A percentile compares a stretch with the other conserved stretches of the same genome.
phyloP scores from a whole-genome alignment of 768 basidiomycete species.

The Hydnum rufescens region DNA sequence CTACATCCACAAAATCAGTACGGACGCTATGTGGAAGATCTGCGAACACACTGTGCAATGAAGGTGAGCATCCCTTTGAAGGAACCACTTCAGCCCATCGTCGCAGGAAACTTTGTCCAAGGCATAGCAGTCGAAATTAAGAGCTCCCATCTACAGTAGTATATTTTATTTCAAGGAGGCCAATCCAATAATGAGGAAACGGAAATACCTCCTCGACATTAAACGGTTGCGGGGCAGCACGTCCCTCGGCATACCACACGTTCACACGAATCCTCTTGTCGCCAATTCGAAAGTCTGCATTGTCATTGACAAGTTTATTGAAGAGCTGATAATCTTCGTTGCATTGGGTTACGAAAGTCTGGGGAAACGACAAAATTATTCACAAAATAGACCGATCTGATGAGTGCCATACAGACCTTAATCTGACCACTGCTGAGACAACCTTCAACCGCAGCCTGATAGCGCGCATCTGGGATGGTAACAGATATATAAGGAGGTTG shows the following conservation, averaged over 20 bases:
- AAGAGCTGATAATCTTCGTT: slow-evolving; percentile 61
- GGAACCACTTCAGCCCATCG: slow-evolving; percentile 55
- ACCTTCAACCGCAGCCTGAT: slow-evolving; percentile 51
- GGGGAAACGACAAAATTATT: background rate
- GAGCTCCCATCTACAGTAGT: slow-evolving; percentile 30
- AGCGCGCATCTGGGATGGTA: slow-evolving; percentile 41
- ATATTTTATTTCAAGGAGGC: slow-evolving; percentile 3
- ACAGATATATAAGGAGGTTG: slow-evolving; percentile 67
- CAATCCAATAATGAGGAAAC: background rate
- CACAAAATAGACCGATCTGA: background rate
- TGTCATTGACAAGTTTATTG: slow-evolving; percentile 49
- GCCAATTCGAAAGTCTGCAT: slow-evolving; percentile 26
- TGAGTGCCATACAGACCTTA: slow-evolving; percentile 28
- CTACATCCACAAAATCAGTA: slow-evolving; percentile 19
- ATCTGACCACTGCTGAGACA: slow-evolving; percentile 40
- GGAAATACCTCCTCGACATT: slow-evolving; percentile 31
- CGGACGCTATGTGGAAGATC: background rate
- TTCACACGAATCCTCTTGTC: slow-evolving; percentile 29
- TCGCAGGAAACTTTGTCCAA: slow-evolving; percentile 67
- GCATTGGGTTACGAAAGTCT: slow-evolving; percentile 78
- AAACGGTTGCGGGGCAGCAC: slow-evolving; percentile 17
- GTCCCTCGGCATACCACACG: slow-evolving; percentile 39
- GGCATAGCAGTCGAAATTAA: slow-evolving; percentile 68
- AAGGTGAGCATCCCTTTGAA: slow-evolving; percentile 35
- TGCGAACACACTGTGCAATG: slow-evolving; percentile 46